These are phyloP conservation scores for Rhizophora apiculata DNA, from an alignment of 345 rosid genomes.

Conservation along the genomic window DNA sequence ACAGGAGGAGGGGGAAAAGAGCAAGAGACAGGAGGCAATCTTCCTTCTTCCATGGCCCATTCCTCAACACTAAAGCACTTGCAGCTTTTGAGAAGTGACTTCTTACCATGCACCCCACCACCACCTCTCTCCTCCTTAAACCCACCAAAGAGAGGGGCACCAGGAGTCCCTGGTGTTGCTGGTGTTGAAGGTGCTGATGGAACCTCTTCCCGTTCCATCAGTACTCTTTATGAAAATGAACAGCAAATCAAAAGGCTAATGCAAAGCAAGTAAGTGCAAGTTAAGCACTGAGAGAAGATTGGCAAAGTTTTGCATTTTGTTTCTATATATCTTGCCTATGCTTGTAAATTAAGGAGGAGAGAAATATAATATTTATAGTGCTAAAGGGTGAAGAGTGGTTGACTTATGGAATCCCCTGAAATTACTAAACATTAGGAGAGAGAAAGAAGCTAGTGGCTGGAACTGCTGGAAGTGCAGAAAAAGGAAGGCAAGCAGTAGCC, in stretches of 20 bases:
- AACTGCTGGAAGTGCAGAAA: slow-evolving; percentile 15
- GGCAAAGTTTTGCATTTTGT: background rate
- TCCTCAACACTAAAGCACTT: slow-evolving; percentile 65
- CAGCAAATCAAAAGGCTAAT: background rate
- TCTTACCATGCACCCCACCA: slow-evolving; percentile 30
- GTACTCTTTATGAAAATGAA: background rate
- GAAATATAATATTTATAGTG: slow-evolving; percentile 37
- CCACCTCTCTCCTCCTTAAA: slow-evolving; percentile 37
- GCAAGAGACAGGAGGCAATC: slow-evolving; percentile 62
- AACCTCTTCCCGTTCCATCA: slow-evolving; percentile 55
- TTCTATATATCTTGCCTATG: background rate
- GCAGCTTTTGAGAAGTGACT: slow-evolving; percentile 56
- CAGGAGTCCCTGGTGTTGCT: slow-evolving; percentile 66
- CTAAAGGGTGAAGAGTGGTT: slow-evolving; percentile 13
- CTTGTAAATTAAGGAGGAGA: background rate
- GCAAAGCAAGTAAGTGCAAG: background rate
- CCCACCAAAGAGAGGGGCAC: slow-evolving; percentile 60
- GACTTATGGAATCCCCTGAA: slow-evolving; percentile 35
- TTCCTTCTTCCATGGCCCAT: slow-evolving; percentile 74
- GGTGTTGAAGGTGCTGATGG: slow-evolving; percentile 73
- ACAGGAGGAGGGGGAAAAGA: slow-evolving; percentile 59
- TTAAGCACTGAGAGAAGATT: background rate
- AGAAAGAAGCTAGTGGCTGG: slow-evolving; percentile 20
- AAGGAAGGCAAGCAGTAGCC: background rate
- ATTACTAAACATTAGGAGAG: background rate